A percentile compares a stretch with the other conserved stretches of the same genome.
Conservation (phyloP, 441 rosid species). For the Viola pubescens region DNA sequence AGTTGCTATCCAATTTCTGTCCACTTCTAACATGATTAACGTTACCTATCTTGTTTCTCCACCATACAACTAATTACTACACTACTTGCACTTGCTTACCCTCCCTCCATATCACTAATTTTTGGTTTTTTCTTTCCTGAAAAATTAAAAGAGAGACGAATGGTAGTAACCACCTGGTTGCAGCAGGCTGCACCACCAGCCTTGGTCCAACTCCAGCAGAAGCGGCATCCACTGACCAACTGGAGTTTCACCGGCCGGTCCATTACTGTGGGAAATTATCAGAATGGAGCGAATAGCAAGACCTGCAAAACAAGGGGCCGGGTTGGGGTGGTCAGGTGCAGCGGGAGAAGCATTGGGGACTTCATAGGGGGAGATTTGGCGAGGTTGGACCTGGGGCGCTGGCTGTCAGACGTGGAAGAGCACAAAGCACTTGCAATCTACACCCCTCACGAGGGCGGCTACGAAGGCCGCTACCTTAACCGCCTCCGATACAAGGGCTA, state of each 20-base stretch:
- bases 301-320: not conserved
- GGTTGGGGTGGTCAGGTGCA: slow-evolving; percentile 27
- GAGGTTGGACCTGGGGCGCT: slow-evolving; percentile 56
- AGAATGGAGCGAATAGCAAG: not conserved
- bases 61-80: slow-evolving; percentile 22
- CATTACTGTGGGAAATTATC: not conserved
- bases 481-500: slow-evolving; percentile 69
- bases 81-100: too few relatives aligned
- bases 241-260: not conserved
- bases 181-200: not conserved
- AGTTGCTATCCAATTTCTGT: not conserved
- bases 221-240: not conserved
- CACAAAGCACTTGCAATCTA: slow-evolving; percentile 82
- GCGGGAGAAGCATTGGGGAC: slow-evolving; percentile 41
- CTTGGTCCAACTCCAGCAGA: not conserved
- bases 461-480: slow-evolving; percentile 74
- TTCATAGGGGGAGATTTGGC: slow-evolving; percentile 79
- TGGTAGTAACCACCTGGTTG: not conserved
- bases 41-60: slow-evolving; percentile 28
- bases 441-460: slow-evolving; percentile 89
- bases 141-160: not conserved
- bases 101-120: not conserved
- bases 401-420: slow-evolving; percentile 80
- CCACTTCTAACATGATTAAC: not conserved
- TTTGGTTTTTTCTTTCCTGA: not conserved